A percentile compares a stretch with the other conserved stretches of the same genome.
phyloP scores from a whole-genome alignment of 2,329 filamentous ascomycete genomes.

The Phialophora expanda region DNA sequence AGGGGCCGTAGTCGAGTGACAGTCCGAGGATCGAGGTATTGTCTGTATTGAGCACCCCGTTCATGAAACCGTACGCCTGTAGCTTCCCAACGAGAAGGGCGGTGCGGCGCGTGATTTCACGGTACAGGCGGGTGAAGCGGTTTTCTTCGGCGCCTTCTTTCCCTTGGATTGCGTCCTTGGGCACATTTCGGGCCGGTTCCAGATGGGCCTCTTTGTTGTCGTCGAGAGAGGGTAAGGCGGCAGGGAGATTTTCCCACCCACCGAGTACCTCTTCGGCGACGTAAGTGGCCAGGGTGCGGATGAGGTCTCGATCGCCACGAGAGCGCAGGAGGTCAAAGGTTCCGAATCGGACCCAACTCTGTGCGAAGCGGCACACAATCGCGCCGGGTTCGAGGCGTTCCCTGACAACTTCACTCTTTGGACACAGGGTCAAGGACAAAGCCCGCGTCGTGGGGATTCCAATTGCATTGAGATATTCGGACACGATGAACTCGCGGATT shows the following conservation, averaged over 20 bases:
- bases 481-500: conserved; percentile 92
- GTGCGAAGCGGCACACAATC: conserved; percentile 88
- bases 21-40: conserved; percentile 92
- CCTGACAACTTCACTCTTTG: conserved; percentile 72
- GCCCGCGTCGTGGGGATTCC: conserved; percentile 86
- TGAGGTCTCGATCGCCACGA: conserved; percentile 75
- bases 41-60: conserved; percentile 96
- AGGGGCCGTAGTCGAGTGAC: conserved; percentile 93
- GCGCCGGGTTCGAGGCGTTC: conserved; percentile 88
- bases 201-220: conserved; percentile 44
- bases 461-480: conserved; percentile 81
- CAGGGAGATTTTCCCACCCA: conserved; percentile 84
- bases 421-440: conserved; percentile 77
- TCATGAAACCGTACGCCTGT: conserved; percentile 99
- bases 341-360: conserved; percentile 90
- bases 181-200: conserved; percentile 59
- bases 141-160: conserved; percentile 74
- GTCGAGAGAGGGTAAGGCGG: conserved; percentile 48
- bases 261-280: conserved; percentile 84
- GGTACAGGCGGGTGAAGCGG: conserved; percentile 82
- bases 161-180: conserved; percentile 68
- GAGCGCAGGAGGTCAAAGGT: conserved; percentile 91
- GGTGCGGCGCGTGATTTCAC: conserved; percentile 84
- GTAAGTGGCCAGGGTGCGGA: conserved; percentile 78
- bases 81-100: conserved; percentile 87